Conservation (phyloP, 2,329 filamentous ascomycete species). For the Epichloe aotearoae region DNA sequence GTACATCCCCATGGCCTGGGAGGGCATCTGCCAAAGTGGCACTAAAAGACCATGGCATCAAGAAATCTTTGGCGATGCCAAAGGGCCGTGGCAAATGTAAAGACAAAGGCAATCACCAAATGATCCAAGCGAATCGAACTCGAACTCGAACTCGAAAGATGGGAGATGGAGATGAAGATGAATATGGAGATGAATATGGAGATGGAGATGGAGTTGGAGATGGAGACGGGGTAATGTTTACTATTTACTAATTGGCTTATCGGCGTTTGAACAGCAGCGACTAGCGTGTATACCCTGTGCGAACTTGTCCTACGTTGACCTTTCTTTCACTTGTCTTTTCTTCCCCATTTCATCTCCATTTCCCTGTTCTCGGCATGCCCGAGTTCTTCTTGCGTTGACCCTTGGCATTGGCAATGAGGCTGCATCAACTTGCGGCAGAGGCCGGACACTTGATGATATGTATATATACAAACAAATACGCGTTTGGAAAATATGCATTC, state of each 20-base stretch:
- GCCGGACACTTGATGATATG: background rate
- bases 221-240: background rate
- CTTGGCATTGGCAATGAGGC: background rate
- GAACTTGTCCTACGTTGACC: background rate
- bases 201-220: background rate
- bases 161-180: background rate
- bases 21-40: constrained; percentile 20
- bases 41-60: constrained; percentile 18
- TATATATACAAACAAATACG: too few relatives aligned
- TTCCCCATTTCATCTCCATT: background rate
- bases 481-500: too few relatives aligned
- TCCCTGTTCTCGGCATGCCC: background rate
- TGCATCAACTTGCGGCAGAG: background rate
- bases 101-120: background rate
- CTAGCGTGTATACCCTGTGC: background rate
- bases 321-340: too few relatives aligned
- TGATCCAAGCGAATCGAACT: too few relatives aligned
- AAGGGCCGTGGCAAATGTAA: constrained; percentile 15
- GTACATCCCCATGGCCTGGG: constrained; percentile 17
- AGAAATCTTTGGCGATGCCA: constrained; percentile 19
- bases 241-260: background rate
- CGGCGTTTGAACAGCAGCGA: constrained; percentile 1
- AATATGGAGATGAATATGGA: background rate
- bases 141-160: too few relatives aligned
- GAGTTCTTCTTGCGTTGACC: too few relatives aligned